A percentile compares a stretch with the other conserved stretches of the same genome.
These are phyloP conservation scores for Aspergillus pseudoglaucus DNA, from an alignment of 2,329 filamentous ascomycete genomes.

Conservation along the genomic window DNA sequence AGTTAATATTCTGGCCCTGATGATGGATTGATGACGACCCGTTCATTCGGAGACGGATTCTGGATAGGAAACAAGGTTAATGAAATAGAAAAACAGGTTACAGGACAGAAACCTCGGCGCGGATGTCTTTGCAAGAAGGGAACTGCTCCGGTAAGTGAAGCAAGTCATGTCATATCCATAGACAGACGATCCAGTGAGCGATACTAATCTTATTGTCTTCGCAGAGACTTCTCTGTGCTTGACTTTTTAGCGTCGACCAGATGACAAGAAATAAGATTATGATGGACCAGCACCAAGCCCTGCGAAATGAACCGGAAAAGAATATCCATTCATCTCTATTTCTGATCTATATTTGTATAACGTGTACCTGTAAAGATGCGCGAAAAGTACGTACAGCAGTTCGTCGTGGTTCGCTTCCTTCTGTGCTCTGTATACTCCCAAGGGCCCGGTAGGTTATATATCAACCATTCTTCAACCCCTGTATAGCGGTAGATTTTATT, in stretches of 20 bases:
- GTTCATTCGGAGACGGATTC: no score
- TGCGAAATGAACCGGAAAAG: neutral
- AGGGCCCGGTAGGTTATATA: neutral
- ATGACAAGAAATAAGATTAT: neutral
- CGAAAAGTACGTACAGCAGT: slow-evolving; percentile 10
- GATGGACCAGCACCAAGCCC: neutral
- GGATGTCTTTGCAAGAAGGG: no score
- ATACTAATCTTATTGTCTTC: neutral
- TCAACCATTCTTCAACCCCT: neutral
- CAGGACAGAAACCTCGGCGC: no score
- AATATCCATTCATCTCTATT: neutral
- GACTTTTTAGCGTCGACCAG: neutral
- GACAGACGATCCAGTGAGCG: no score
- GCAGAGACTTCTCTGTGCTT: neutral
- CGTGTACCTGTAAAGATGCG: slow-evolving; percentile 11
- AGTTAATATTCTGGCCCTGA: no score
- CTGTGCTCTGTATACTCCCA: no score
- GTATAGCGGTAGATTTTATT: neutral
- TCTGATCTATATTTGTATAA: neutral
- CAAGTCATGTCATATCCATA: no score
- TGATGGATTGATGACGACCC: no score
- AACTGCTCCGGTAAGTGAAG: no score
- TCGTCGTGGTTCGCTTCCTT: no score
- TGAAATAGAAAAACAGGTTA: no score
- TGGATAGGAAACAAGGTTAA: no score